Conservation (phyloP, 257 asterid species). For the Cynanchum wilfordii region DNA sequence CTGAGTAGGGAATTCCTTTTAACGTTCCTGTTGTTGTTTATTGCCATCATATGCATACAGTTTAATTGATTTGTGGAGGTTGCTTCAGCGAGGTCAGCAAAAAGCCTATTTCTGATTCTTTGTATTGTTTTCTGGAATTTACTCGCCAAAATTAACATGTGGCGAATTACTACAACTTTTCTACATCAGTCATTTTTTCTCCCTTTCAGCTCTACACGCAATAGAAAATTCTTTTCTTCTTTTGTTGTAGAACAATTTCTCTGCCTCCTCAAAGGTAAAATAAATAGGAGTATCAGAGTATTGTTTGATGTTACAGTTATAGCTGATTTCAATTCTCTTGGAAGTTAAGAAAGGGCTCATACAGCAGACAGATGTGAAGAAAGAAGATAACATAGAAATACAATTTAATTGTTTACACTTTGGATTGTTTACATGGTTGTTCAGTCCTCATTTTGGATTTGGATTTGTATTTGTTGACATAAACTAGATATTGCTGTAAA, state of each 20-base stretch:
- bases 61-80: constrained; percentile 29
- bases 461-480: neutral
- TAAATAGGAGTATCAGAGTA: neutral
- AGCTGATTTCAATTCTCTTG: constrained; percentile 1
- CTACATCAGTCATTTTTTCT: constrained; percentile 4
- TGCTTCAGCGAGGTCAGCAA: constrained; percentile 15
- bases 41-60: constrained; percentile 27
- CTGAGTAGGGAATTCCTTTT: constrained; percentile 27
- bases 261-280: neutral
- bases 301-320: constrained; percentile 8
- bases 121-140: constrained; percentile 7
- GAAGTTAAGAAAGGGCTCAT: neutral
- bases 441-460: neutral
- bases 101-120: constrained; percentile 25
- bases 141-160: neutral
- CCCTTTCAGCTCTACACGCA: neutral
- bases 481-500: neutral
- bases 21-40: constrained; percentile 35
- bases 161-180: constrained; percentile 15
- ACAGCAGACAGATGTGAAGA: constrained; percentile 7
- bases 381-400: neutral
- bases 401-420: constrained; percentile 4
- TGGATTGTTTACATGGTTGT: neutral
- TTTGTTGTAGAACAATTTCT: neutral
- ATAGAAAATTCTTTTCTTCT: neutral